Base-by-base conservation (phyloP, 192 early-diverging fungal genomes). In the Entomortierella parvispora region DNA sequence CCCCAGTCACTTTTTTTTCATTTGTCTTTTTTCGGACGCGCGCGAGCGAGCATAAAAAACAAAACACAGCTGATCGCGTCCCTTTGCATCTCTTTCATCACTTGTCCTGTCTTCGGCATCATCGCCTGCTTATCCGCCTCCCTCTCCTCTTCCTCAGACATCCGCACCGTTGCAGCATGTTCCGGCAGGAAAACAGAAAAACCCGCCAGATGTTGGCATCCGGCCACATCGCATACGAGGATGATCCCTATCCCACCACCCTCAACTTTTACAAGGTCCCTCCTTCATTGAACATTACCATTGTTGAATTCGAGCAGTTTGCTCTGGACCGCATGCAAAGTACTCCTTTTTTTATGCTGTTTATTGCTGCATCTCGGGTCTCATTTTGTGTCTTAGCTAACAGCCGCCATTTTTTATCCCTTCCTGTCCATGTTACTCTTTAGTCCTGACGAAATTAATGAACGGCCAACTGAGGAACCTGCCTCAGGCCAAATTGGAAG, bases 401-500 rank as follows among this genome's bases (percentile, higher is more conserved):
- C 10, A 12, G 10, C 7, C 20, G 5, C 14, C 32, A 37, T 46
- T 1, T 45, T 43, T 8, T 34, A 58, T 43, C 15, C 4, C n/a
- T 28, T 26, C 6, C 50, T 26, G 3, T 31, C 6, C 37, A 5
- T 60, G 34, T 64, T 22, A n/a, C 1, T 57, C 55, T 62, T 32
- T 40, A 88, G 93, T 99, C 25, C 88, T 97, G 46, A 89, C 92
- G 52, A 83, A 91, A 17, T 80, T 99, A 45, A 94, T 97, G 61
- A 92, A 88, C 20, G 93, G 94, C 34, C 85, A 82, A 60, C 79
- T 97, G 51, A 89, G 95, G 20, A 88, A 88, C 70, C 84, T 84
- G 54, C 72, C 82, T 18, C 86, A 87, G 0, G 83, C 83, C 15
- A 87, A 94, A 58, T 68, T 87, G 46, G 84, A 83, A 48, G 71